Base-by-base conservation (phyloP, 345 rosid genomes). In the Cardiospermum halicacabum region DNA sequence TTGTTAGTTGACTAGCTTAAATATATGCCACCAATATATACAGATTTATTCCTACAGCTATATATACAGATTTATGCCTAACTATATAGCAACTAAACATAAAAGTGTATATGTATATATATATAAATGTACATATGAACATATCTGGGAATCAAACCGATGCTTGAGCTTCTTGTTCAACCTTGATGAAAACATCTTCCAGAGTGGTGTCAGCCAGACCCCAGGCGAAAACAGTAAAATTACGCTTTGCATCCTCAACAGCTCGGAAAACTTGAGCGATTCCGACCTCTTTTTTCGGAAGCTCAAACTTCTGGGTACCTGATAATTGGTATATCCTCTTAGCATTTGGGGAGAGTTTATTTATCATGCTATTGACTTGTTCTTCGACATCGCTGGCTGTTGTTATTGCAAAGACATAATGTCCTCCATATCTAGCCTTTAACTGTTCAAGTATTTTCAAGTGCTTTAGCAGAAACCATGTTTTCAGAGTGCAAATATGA, bases 181-280 rank as follows among this genome's bases (percentile, higher is more conserved):
- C 97, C 82, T 95, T 95, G 80, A 91, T 87, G 83, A 91, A 91
- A 43, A 95, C 97, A 78, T 95, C 99, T 75, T 95, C 97, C 59
- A 95, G 80, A 61, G 96, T 91, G 70, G 97, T 84, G 76, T 91
- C 96, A 1, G 96, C 87, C 39, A 95, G 73, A 58, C 96, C 99
- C 99, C 99, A 95, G 11, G 99, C 96, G 2, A 77, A 85, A 60
- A 95, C 96, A 0, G 83, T 67, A 67, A 89, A 95, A 64, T 70
- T 82, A 59, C 80, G 77, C 77, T 91, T 91, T 0, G 96, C 98
- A 56, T 74, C 77, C 76, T 85, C 97, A 32, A 91, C 96, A 13
- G 91, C 98, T 51, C 75, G 70, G 72, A 91, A 91, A 19, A 91
- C 96, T 10, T 85, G 84, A 16, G 92, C 78, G 39, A 89, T 86